These are phyloP conservation scores for Trypanosoma boissoni DNA, from an alignment of 208 protist species.

Conservation along the genomic window DNA sequence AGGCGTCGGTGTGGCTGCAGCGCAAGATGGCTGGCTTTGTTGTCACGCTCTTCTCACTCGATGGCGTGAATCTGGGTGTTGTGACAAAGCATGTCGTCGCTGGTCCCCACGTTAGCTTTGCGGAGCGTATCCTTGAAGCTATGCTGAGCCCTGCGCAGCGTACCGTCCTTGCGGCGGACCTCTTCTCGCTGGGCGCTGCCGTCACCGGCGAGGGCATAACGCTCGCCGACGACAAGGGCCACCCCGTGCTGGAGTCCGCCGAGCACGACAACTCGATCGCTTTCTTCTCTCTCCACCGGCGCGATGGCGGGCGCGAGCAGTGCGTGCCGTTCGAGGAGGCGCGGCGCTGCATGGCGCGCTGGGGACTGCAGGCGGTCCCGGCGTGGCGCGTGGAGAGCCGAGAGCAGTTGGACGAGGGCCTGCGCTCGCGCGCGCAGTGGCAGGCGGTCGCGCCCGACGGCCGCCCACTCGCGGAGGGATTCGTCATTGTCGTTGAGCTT, in stretches of 20 bases:
- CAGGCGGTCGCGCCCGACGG: conserved; percentile 18
- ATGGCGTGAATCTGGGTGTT: conserved; percentile 53
- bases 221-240: conserved; percentile 34
- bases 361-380: conserved; percentile 50
- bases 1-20: conserved; percentile 50
- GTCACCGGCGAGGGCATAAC: conserved; percentile 76
- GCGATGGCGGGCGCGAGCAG: conserved; percentile 43
- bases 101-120: conserved; percentile 74
- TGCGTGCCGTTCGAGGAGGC: conserved; percentile 32
- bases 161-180: conserved; percentile 35
- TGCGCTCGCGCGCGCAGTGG: conserved; percentile 39
- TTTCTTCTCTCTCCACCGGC: conserved; percentile 56
- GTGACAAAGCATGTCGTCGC: conserved; percentile 79
- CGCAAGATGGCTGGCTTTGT: conserved; percentile 90
- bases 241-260: conserved; percentile 67
- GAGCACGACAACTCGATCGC: conserved; percentile 51
- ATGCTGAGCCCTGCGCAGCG: conserved; percentile 35
- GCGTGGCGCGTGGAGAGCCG: conserved; percentile 9
- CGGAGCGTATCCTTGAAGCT: conserved; percentile 33
- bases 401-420: conserved; percentile 25
- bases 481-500: conserved; percentile 65
- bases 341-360: conserved; percentile 23
- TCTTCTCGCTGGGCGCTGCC: conserved; percentile 35
- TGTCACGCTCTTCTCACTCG: conserved; percentile 75
- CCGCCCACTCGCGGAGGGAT: conserved; percentile 69